Base-by-base conservation (phyloP, 2,329 filamentous ascomycete species). In the Helicocarpus griseus region DNA sequence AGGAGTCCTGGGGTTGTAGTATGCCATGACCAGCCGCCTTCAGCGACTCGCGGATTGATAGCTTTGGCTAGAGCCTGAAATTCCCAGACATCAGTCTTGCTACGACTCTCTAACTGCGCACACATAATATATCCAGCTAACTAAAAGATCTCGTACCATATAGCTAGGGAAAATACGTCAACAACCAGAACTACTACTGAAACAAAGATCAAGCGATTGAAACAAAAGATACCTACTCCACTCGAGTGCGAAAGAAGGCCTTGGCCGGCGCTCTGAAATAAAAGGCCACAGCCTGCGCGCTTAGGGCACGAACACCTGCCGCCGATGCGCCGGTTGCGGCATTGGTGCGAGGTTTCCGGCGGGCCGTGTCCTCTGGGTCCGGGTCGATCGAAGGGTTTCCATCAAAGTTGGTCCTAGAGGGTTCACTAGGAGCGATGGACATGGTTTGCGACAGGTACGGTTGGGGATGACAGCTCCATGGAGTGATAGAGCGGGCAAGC, bases 251-350 rank as follows among this genome's bases (percentile, higher is more conserved):
- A 70, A 96, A 95, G 66, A 96, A 96, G 14, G 89, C 87, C 70
- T 95, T 95, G 49, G 89, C 86, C 0, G 90, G 90, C 0, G 89
- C 88, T 52, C 89, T 79, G 65, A 95, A 96, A 71, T 95, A 96
- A 61, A 95, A 95, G 22, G 89, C 85, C 50, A 95, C 79, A 61
- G 89, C 76, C 64, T 94, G 86, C 6, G 88, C 86, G 60, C 85
- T 90, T 56, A 95, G 68, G 26, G 89, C 90, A 44, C 90, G 85
- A 56, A 89, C 86, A 38, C 87, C 82, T 21, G 89, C 89, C 4
- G 89, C 89, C 21, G 87, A 89, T n/a, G 87, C 86, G 45, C 87
- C 89, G 14, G 81, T 83, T 11, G 78, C 77, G 13, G 81, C 78
- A 74, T 80, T 78, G 53, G 73, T 78, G 57, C 79, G 77, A 54